Evolutionary conservation across 2,329 filamentous ascomycete species (phyloP), one percentile per base, ranked within the genome.

Genomic region (Periconia sp.): DNA sequence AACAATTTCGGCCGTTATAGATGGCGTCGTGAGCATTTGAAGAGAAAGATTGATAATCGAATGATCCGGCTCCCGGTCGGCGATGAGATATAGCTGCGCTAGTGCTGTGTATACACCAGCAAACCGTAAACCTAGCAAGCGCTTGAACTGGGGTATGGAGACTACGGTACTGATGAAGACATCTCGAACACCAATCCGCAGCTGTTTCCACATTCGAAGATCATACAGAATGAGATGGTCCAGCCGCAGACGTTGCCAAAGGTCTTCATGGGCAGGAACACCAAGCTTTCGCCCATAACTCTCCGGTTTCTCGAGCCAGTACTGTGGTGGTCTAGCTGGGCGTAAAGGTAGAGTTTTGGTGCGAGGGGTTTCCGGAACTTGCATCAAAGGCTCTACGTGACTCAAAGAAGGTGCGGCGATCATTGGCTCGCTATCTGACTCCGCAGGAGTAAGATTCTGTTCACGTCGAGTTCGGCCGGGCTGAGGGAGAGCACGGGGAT

Each of bases 21-120:
- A 95, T 2, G 94, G 92, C 0, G 94, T 96, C 0, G 94, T 99
- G 50, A 99, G 77, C 83, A 99, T 95, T 66, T 99, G 94, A 21
- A 97, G 76, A 4, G 92, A 97, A 25, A 99, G 82, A 65, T 96
- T 96, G 77, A 99, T 96, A 64, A 99, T 97, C 9, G 92, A 97
- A 70, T 97, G 92, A 63, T 99, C 94, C 2, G 94, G 94, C 68
- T 99, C 94, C 52, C 94, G 82, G 65, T 99, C 94, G 11, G 92
- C 92, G 53, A 99, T 94, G 21, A 99, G 81, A 67, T 97, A 99
- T 3, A 99, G 77, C 66, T 99, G 92, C 4, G 94, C 92, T 34
- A 99, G 75, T 2, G 88, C 89, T 2, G 94, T 97, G 71, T 99
- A 99, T 3, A 99, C 78, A 1, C 91, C 92, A 39, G 95, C 90